These are phyloP conservation scores for Fusarium sp. DNA, from an alignment of 2,329 filamentous ascomycete genomes.

Conservation along the genomic window DNA sequence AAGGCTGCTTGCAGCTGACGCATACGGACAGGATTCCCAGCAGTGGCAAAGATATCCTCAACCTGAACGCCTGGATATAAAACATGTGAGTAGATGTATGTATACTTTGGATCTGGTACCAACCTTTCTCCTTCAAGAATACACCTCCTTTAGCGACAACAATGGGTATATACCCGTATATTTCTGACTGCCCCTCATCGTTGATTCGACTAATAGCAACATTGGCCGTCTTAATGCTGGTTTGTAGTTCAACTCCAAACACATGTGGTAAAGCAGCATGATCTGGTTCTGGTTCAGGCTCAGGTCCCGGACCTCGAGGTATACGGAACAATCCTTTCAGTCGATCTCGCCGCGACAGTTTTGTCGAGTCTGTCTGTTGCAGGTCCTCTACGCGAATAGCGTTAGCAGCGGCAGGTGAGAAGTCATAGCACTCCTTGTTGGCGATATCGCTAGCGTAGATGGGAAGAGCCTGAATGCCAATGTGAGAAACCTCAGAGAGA, in stretches of 20 bases:
- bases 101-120: not conserved
- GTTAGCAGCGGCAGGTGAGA: not conserved
- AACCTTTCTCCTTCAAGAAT: slow-evolving; percentile 2
- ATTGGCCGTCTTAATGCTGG: not conserved
- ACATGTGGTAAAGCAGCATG: not conserved
- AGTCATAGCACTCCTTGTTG: slow-evolving; percentile 10
- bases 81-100: not conserved
- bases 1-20: not conserved
- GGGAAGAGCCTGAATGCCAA: slow-evolving; percentile 17
- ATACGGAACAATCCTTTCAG: not conserved
- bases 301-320: not conserved
- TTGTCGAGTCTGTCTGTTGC: not conserved
- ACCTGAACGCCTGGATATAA: not conserved
- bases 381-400: not conserved
- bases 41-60: not conserved
- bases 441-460: slow-evolving; percentile 13
- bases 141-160: not conserved
- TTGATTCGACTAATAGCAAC: not conserved
- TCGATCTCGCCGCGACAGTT: not conserved
- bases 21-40: not conserved
- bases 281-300: not conserved
- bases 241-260: slow-evolving; percentile 1
- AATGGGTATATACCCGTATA: not conserved
- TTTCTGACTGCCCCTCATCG: not conserved
- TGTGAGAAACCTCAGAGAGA: slow-evolving; percentile 18